Evolutionary conservation across 495 filamentous ascomycete species (phyloP).

Genomic region (Xylaria nigripes): DNA sequence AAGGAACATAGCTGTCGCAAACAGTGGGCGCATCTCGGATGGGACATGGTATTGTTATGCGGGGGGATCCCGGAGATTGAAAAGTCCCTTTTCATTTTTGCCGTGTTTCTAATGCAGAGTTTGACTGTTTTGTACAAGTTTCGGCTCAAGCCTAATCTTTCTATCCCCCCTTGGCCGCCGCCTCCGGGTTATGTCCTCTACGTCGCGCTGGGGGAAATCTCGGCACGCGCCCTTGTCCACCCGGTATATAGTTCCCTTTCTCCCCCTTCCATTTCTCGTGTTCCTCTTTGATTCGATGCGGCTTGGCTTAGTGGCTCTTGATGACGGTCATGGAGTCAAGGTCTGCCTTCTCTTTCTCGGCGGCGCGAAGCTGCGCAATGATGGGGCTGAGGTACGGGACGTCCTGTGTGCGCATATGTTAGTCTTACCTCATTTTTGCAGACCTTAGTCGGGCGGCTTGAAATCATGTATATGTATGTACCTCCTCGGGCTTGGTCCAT

Average conservation of each 20-base stretch:
- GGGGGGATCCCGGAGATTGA: not conserved
- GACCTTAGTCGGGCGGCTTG: not conserved
- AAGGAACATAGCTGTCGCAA: too few relatives aligned
- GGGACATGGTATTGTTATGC: too few relatives aligned
- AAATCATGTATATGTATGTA: not conserved
- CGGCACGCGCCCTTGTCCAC: too few relatives aligned
- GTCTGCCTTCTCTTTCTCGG: slow-evolving; percentile 70
- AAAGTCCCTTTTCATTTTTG: slow-evolving; percentile 11
- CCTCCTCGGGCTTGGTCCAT: slow-evolving; percentile 54
- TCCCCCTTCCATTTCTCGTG: not conserved
- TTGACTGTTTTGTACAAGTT: slow-evolving; percentile 18
- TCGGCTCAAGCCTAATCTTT: not conserved
- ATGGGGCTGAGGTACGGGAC: slow-evolving; percentile 68
- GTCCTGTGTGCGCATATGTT: slow-evolving; percentile 48
- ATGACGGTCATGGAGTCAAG: slow-evolving; percentile 70
- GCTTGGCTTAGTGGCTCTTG: slow-evolving; percentile 39
- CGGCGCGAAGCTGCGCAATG: slow-evolving; percentile 75
- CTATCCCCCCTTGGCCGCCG: not conserved
- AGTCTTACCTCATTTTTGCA: not conserved
- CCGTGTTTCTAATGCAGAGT: slow-evolving; percentile 12
- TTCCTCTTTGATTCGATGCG: not conserved
- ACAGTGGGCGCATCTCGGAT: too few relatives aligned
- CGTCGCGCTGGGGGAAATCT: too few relatives aligned
- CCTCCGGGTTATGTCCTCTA: not conserved
- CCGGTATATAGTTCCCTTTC: not conserved